These are phyloP conservation scores for Triticum monococcum DNA, from an alignment of 176 grass and related monocot species.

Conservation along the genomic window DNA sequence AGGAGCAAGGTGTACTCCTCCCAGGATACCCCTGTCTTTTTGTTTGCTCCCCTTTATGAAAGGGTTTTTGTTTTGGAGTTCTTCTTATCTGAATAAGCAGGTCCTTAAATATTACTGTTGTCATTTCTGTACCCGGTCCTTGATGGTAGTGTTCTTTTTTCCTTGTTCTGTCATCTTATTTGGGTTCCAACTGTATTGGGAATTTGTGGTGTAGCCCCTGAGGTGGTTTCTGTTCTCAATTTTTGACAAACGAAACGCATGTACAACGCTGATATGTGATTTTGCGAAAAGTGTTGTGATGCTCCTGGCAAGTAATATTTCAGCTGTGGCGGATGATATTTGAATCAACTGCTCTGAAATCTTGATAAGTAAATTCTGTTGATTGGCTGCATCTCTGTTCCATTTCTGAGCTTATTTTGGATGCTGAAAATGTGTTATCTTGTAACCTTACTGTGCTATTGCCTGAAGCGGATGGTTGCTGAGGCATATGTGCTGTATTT, in stretches of 20 bases:
- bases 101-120: constrained; percentile 13
- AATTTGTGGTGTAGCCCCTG: neutral
- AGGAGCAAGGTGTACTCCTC: constrained; percentile 26
- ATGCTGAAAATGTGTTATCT: neutral
- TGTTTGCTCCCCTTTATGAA: constrained; percentile 20
- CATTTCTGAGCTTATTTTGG: neutral
- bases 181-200: neutral
- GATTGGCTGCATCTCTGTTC: neutral
- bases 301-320: neutral
- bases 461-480: neutral
- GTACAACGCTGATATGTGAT: neutral
- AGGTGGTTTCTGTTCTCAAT: neutral
- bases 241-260: neutral
- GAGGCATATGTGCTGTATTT: constrained; percentile 9
- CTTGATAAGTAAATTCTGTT: neutral
- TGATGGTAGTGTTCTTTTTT: constrained; percentile 14
- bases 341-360: neutral
- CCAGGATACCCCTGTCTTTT: constrained; percentile 32
- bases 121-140: constrained; percentile 12
- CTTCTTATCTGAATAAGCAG: constrained; percentile 46
- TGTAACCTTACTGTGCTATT: neutral
- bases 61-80: constrained; percentile 33
- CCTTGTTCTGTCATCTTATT: neutral
- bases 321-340: neutral
- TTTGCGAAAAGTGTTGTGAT: neutral